Evolutionary conservation across 2,329 filamentous ascomycete species (phyloP).

Genomic region (Exophiala oligosperma): DNA sequence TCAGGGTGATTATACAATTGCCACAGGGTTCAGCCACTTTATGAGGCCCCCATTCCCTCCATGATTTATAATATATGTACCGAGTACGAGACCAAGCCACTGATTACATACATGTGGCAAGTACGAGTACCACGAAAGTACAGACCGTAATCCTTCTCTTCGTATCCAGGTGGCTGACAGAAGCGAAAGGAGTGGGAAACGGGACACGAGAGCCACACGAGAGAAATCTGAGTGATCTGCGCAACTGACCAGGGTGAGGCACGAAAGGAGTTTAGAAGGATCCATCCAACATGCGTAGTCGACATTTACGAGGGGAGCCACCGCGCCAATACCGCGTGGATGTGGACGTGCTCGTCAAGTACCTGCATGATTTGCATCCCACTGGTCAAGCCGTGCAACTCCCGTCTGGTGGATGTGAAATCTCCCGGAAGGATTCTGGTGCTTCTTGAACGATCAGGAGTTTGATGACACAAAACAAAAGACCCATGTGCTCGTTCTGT

Average conservation of each 20-base stretch:
- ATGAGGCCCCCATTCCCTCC: too few species aligned
- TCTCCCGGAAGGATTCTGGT: background rate
- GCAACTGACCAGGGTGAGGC: background rate
- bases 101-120: background rate
- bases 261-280: background rate
- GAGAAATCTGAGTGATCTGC: background rate
- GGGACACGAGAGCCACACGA: background rate
- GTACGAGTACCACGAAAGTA: background rate
- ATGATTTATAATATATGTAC: too few species aligned
- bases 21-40: too few species aligned
- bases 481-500: too few species aligned
- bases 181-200: background rate
- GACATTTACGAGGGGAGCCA: background rate
- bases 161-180: background rate
- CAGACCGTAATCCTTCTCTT: background rate
- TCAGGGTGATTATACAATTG: too few species aligned
- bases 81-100: background rate
- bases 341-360: background rate
- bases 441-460: background rate
- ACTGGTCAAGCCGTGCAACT: background rate
- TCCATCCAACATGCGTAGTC: background rate
- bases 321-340: background rate
- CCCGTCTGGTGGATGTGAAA: background rate
- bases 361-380: background rate
- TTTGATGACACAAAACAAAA: too few species aligned